Base-by-base conservation (phyloP, 208 protist genomes). In the Trypanosoma lewisi region DNA sequence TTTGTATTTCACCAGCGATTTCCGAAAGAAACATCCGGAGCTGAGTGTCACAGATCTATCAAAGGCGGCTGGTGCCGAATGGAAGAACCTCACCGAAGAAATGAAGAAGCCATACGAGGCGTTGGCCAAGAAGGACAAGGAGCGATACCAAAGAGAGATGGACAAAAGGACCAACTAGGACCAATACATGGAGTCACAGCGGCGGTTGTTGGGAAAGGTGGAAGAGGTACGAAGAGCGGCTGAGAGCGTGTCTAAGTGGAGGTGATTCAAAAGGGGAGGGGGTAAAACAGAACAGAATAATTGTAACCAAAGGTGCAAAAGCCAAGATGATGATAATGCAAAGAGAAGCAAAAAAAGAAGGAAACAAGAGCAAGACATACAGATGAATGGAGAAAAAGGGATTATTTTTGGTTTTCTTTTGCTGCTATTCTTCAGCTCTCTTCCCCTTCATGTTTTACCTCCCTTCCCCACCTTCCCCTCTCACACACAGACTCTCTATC, bases 91-190 rank as follows among this genome's bases (percentile, higher is more conserved):
- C 60, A 68, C 53, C 11, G 83, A 79, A 9, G 86, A 81, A 51
- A 76, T 80, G 60, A 91, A 87, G 71, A 87, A 83, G 66, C 85
- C 83, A 45, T 97, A 79, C 72, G 81, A 92, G 61, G 77, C 71
- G 33, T 77, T 87, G 73, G 87, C 91, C 12, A 62, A 77, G 11
- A 80, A 87, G 59, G 87, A 94, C 63, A 94, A 93, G 73, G 70
- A 85, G 55, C 78, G 89, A 3, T 97, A 95, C 69, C 60, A 93
- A 61, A 36, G 61, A 45, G 83, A 92, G 77, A 70, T 72, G 67
- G 54, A 12, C 1, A 23, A 21, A 45, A 33, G 45, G 25, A 16
- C 52, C 16, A 69, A 54, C 16, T 69, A 58, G 30, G 39, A 27
- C 12, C 45, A 31, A 33, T 31, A 2, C n/a, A 31, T 47, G n/a